Evolutionary conservation across 2,329 filamentous ascomycete species (phyloP).

Genomic region (Phaeophleospora eucalypticola): DNA sequence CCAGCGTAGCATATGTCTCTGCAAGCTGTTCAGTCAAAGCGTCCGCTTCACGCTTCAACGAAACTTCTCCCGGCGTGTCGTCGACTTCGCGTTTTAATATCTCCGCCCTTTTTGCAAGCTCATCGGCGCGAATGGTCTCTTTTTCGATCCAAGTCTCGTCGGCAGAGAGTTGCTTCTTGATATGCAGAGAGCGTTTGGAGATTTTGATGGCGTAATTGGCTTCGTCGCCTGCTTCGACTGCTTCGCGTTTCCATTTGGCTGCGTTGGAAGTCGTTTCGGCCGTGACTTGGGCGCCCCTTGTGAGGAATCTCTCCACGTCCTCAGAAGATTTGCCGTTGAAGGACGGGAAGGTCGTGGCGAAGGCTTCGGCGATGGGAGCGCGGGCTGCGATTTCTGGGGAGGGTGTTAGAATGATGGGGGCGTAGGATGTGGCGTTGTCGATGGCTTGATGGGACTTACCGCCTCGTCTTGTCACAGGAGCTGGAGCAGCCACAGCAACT

Average conservation of each 20-base stretch:
- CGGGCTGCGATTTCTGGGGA: not conserved
- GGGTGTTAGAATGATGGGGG: not conserved
- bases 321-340: slow-evolving; percentile 1
- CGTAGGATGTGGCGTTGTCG: not conserved
- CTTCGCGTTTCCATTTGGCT: slow-evolving; percentile 1
- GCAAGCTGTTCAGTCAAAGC: not conserved
- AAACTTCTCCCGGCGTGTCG: not conserved
- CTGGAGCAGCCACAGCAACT: slow-evolving; percentile 1
- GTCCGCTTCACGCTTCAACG: not conserved
- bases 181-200: not conserved
- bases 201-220: not conserved
- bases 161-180: not conserved
- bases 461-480: not conserved
- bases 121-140: not conserved
- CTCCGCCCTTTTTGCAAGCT: not conserved
- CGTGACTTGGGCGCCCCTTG: not conserved
- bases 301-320: not conserved
- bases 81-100: not conserved
- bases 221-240: not conserved
- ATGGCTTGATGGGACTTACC: not conserved
- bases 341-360: not conserved
- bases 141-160: not conserved
- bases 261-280: not conserved
- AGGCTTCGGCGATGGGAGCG: not conserved
- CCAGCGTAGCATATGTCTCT: not conserved